Evolutionary conservation across 176 grass and related monocot genomes (phyloP).

Genomic region (Ampelocalamus luodianensis): DNA sequence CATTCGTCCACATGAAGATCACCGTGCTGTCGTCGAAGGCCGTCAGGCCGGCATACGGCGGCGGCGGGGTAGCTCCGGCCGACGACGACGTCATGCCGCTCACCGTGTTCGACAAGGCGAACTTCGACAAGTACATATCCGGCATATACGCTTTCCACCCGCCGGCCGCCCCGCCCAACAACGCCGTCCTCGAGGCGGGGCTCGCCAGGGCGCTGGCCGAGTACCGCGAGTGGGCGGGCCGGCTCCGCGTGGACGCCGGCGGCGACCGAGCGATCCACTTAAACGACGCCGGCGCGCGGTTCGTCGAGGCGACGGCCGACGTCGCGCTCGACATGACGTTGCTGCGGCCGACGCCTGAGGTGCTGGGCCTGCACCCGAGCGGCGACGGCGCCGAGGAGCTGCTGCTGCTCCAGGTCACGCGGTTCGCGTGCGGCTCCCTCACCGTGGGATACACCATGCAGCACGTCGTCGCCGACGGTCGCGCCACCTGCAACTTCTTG

Average conservation of each 20-base stretch:
- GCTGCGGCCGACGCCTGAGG: neutral
- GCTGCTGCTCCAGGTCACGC: conserved; percentile 28
- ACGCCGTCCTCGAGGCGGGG: neutral
- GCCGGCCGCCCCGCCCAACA: neutral
- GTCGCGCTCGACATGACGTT: neutral
- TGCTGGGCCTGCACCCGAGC: neutral
- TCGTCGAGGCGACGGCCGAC: neutral
- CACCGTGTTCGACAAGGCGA: conserved; percentile 20
- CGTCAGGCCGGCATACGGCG: neutral
- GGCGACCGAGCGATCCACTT: conserved; percentile 1
- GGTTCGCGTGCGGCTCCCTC: neutral
- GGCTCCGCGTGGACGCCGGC: neutral
- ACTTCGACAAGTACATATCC: neutral
- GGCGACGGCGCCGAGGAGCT: conserved; percentile 13
- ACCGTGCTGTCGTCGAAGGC: neutral
- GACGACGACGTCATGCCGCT: neutral
- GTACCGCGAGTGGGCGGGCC: conserved; percentile 40
- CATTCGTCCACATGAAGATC: conserved; percentile 21
- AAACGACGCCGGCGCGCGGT: conserved; percentile 25
- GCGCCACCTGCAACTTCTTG: neutral
- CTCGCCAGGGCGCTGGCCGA: conserved; percentile 31
- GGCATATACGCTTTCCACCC: conserved; percentile 34
- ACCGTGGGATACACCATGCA: neutral
- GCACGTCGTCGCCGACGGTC: neutral
- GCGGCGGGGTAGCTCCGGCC: neutral